Evolutionary conservation across 2,329 filamentous ascomycete genomes (phyloP).

Genomic region (Aspergillus texensis): DNA sequence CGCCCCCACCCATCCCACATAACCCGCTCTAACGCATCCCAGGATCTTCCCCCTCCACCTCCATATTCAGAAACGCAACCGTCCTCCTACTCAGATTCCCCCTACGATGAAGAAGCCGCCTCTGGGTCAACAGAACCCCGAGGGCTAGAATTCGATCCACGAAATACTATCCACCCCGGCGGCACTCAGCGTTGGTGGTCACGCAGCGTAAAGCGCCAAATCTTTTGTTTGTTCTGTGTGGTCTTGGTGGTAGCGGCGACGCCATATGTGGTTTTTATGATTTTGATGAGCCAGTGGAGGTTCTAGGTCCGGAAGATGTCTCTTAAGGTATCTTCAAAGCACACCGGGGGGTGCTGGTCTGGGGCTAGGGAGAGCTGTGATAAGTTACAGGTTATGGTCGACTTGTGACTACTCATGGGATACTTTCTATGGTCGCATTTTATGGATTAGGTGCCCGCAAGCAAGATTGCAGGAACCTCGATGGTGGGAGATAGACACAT

Average conservation of each 20-base stretch:
- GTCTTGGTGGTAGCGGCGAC: neutral
- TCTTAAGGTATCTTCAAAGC: neutral
- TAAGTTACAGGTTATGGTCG: neutral
- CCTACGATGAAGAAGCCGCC: neutral
- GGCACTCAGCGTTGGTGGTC: neutral
- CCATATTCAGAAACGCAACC: neutral
- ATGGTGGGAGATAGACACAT: neutral
- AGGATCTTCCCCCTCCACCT: neutral
- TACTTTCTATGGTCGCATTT: neutral
- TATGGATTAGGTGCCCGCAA: neutral
- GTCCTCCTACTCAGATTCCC: neutral
- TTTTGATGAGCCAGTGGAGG: neutral
- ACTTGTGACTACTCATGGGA: neutral
- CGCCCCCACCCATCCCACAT: neutral
- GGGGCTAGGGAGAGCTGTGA: neutral
- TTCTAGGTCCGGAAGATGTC: neutral
- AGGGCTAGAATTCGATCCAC: neutral
- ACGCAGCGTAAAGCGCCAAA: neutral
- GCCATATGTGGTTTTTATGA: neutral
- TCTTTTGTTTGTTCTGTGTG: neutral
- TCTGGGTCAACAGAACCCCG: neutral
- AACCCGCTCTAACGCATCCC: neutral
- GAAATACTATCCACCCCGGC: neutral
- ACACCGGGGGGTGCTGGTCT: neutral
- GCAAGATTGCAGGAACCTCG: neutral